Evolutionary conservation across 257 asterid species (phyloP), one percentile per base, ranked within the genome.

Genomic region (Nicotiana noctiflora): DNA sequence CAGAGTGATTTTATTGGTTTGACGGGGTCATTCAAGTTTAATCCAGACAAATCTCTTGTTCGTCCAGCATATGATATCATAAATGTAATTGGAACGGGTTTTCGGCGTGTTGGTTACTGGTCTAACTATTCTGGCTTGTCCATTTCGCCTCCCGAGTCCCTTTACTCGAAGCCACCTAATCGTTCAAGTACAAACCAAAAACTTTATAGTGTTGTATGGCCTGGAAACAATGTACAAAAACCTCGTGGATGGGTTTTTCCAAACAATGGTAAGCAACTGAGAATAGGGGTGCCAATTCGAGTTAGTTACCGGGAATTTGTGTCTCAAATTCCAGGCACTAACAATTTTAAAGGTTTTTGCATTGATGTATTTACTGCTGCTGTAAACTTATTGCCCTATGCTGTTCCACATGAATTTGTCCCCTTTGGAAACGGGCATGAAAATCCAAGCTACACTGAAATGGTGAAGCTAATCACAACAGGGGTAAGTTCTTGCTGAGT

Each of bases 181-280:
- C 89, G 89, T 51, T 93, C 98, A 18, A 85, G 84, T 65, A 84
- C 85, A 10, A 89, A 77, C 68, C 90, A 91, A 55, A 81, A 68
- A 82, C 85, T 96, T 19, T 79, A 81, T 13, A 85, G 89, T 77
- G 98, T 94, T 77, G 77, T 94, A 70, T 96, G 99, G 99, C 99
- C 98, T 2, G 99, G 99, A 25, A 96, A 94, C 52, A 81, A 91
- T 0, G 80, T 82, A 51, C 83, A 57, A 80, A 90, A 86, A 23
- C 99, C 99, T 17, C 98, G 98, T 40, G 99, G 99, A 46, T 96
- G 99, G 99, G 97, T 92, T 85, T 93, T 94, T 77, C 98, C 98
- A 0, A 93, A 87, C 81, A 92, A 88, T 17, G 99, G 99, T 77
- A 96, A 89, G 87, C 89, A 40, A 31, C 83, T 96, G 83, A 88